Evolutionary conservation across 2,329 filamentous ascomycete species (phyloP).

Genomic region (Colletotrichum paranaense): DNA sequence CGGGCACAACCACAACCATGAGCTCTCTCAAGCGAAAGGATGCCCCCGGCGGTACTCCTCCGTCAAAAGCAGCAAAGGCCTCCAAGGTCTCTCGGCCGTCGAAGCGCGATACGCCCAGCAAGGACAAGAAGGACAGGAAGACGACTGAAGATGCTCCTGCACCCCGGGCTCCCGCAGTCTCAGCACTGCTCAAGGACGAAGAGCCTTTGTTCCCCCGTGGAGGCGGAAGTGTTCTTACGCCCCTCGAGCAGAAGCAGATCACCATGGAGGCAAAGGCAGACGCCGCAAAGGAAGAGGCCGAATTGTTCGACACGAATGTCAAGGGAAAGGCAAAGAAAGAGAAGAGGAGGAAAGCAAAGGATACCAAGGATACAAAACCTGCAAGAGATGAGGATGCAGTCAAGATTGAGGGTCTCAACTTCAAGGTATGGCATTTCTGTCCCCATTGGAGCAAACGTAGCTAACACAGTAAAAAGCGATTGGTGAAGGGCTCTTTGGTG

Average conservation of each 20-base stretch:
- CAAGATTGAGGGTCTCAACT: slow-evolving; percentile 88
- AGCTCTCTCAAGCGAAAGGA: slow-evolving; percentile 69
- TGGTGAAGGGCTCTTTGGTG: slow-evolving; percentile 87
- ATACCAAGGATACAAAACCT: slow-evolving; percentile 56
- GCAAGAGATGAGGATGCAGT: slow-evolving; percentile 67
- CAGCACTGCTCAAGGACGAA: slow-evolving; percentile 73
- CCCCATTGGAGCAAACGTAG: background rate
- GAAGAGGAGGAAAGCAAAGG: slow-evolving; percentile 66
- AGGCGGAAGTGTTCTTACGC: slow-evolving; percentile 89
- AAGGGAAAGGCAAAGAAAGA: slow-evolving; percentile 64
- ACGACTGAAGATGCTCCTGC: slow-evolving; percentile 42
- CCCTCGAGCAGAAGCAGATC: slow-evolving; percentile 96
- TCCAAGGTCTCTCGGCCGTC: slow-evolving; percentile 59
- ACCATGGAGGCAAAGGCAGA: slow-evolving; percentile 92
- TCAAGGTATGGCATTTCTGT: slow-evolving; percentile 71
- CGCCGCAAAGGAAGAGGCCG: slow-evolving; percentile 84
- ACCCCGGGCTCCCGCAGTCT: slow-evolving; percentile 51
- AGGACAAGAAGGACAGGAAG: slow-evolving; percentile 51
- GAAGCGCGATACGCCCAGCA: slow-evolving; percentile 52
- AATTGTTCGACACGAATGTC: slow-evolving; percentile 62
- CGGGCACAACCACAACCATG: slow-evolving; percentile 52
- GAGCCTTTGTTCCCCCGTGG: slow-evolving; percentile 93
- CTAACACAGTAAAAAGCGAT: slow-evolving; percentile 67
- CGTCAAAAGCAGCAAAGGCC: slow-evolving; percentile 60
- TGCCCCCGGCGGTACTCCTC: slow-evolving; percentile 62